phyloP scores from a whole-genome alignment of 805 yeast species.

The Metschnikowia reukaufii region DNA sequence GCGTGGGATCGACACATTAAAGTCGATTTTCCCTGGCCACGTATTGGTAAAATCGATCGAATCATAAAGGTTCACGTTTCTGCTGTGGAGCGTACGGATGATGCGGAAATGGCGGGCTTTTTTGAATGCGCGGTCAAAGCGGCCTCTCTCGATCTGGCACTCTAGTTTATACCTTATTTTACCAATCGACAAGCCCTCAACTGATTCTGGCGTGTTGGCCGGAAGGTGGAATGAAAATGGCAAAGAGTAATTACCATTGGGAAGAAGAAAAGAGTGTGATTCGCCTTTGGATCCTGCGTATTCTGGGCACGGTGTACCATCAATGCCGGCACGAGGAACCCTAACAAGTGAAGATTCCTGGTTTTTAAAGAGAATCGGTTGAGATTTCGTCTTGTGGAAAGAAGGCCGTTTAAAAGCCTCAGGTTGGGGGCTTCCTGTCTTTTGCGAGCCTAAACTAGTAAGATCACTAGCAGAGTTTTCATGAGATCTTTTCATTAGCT shows the following conservation, averaged over 20 bases:
- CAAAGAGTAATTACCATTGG: conserved; percentile 52
- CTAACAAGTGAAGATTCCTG: conserved; percentile 22
- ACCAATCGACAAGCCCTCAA: conserved; percentile 49
- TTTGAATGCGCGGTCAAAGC: conserved; percentile 39
- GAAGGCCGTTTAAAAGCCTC: conserved; percentile 23
- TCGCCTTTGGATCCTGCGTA: conserved; percentile 17
- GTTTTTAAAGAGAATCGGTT: conserved; percentile 23
- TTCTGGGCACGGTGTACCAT: conserved; percentile 38
- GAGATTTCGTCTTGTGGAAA: conserved; percentile 32
- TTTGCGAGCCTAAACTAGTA: conserved; percentile 2
- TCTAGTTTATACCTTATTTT: conserved; percentile 44
- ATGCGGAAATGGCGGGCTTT: conserved; percentile 44
- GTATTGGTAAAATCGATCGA: conserved; percentile 48
- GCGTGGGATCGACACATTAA: conserved; percentile 43
- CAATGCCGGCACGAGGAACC: conserved; percentile 38
- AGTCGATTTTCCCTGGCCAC: conserved; percentile 56
- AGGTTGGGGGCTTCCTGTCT: conserved; percentile 9
- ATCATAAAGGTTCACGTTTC: conserved; percentile 40
- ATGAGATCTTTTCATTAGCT: conserved; percentile 11
- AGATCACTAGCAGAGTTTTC: conserved; percentile 17
- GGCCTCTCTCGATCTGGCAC: conserved; percentile 42
- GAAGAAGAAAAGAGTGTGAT: conserved; percentile 41
- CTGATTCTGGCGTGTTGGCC: conserved; percentile 47
- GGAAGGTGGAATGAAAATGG: conserved; percentile 49
- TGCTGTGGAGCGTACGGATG: conserved; percentile 43